Conservation (phyloP, 2,329 filamentous ascomycete genomes). For the Alternaria triticina region DNA sequence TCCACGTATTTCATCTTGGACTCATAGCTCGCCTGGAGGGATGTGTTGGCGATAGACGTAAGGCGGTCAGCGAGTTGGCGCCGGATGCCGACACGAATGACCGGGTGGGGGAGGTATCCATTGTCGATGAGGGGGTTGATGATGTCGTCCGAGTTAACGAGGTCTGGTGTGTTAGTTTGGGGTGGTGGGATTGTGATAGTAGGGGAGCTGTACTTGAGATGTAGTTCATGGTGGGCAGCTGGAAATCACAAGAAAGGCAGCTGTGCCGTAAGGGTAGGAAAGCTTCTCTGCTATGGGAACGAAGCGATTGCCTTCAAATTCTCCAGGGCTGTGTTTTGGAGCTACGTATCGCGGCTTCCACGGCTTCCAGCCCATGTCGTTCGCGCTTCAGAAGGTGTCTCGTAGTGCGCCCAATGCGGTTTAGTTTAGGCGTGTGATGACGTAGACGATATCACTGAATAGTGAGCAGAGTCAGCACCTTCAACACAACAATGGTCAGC, state of each 20-base stretch:
- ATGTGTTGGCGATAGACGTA: slow-evolving; percentile 60
- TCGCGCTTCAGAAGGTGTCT: neutral
- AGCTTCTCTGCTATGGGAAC: neutral
- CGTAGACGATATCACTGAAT: slow-evolving; percentile 26
- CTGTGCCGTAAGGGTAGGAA: neutral
- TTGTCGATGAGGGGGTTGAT: slow-evolving; percentile 62
- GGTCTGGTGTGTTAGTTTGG: slow-evolving; percentile 19
- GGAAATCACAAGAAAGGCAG: neutral
- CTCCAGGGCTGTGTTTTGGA: neutral
- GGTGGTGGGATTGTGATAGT: neutral
- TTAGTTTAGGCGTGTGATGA: slow-evolving; percentile 28
- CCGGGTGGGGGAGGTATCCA: slow-evolving; percentile 67
- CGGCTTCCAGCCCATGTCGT: neutral
- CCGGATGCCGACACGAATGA: slow-evolving; percentile 71
- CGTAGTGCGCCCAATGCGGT: neutral
- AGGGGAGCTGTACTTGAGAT: slow-evolving; percentile 33
- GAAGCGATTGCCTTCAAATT: neutral
- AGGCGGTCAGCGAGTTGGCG: slow-evolving; percentile 69
- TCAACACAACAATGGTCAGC: neutral
- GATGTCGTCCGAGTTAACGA: slow-evolving; percentile 32
- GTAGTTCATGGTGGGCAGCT: slow-evolving; percentile 36
- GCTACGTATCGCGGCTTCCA: neutral
- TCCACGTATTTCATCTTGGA: slow-evolving; percentile 70
- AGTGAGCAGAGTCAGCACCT: neutral
- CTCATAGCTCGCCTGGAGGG: slow-evolving; percentile 60